Evolutionary conservation across 148 eudicot genomes (phyloP), one percentile per base, ranked within the genome.

Genomic region (Cornus florida): DNA sequence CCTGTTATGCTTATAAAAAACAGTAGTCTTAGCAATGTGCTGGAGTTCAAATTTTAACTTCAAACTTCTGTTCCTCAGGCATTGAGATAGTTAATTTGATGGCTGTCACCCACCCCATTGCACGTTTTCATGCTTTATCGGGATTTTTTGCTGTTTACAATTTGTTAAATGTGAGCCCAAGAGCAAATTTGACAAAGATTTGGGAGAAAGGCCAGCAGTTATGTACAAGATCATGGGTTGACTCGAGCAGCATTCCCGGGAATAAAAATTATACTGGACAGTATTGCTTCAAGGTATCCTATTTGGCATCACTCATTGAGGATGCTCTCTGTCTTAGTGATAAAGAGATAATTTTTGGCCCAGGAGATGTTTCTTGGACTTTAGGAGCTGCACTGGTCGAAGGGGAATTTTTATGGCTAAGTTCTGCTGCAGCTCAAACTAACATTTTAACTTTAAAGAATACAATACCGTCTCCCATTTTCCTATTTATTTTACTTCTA

Each of bases 301-400:
- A 90, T 82, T 66, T 93, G 77, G 86, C 87, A 77, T 87, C 91
- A 14, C 89, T 93, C 3, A 79, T 93, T 14, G 91, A 87, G 72
- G 84, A 93, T 67, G 86, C 91, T 79, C 88, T 93, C 23, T 87
- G 92, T 65, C 78, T 93, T 56, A 78, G 88, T 22, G 78, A 84
- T 67, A 84, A 56, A 60, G 89, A 90, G 68, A 87, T 91, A 70
- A 70, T 85, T 64, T 91, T 91, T 85, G 97, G 97, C 64, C 95
- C 97, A 0, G 93, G 95, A 31, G 93, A 90, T 77, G 82, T 88
- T 78, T 86, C 97, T 74, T 91, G 95, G 95, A 88, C 97, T 1
- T 78, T 93, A 86, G 97, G 97, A 71, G 93, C 95, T 64, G 89
- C 95, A 69, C 83, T 93, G 43, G 84, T 93, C 5, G 90, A 88